A percentile compares a stretch with the other conserved stretches of the same genome.
These are phyloP conservation scores for Globisporangium paddicum DNA, from an alignment of 352 stramenopile species.

Conservation along the genomic window DNA sequence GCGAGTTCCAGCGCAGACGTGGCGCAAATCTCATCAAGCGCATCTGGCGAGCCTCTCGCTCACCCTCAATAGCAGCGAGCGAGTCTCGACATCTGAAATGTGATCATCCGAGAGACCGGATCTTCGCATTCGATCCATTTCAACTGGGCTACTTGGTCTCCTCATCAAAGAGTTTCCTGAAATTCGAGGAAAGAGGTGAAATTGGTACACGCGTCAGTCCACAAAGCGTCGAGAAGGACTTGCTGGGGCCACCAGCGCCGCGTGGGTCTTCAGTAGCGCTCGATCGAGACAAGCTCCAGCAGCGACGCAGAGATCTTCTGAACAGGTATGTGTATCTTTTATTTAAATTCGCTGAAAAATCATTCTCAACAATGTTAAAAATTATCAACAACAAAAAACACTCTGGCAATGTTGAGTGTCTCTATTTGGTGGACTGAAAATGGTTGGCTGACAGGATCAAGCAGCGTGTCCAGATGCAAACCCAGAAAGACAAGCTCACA, in stretches of 20 bases:
- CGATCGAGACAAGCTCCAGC: slow-evolving; percentile 18
- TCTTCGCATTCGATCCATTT: slow-evolving; percentile 37
- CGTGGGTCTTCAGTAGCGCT: background rate
- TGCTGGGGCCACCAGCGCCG: slow-evolving; percentile 5
- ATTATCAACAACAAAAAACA: background rate
- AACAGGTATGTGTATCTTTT: slow-evolving; percentile 21
- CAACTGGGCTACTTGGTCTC: slow-evolving; percentile 4
- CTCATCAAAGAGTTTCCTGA: background rate
- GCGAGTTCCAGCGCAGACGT: slow-evolving; percentile 35
- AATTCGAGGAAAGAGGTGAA: slow-evolving; percentile 8
- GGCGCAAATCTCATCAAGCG: slow-evolving; percentile 39
- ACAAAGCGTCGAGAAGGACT: background rate
- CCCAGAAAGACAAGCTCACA: slow-evolving; percentile 7
- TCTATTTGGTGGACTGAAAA: background rate
- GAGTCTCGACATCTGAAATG: background rate
- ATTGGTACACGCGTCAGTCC: background rate
- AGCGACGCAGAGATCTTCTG: slow-evolving; percentile 21
- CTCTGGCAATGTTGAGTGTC: background rate
- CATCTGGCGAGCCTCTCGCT: slow-evolving; percentile 27
- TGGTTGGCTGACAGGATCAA: slow-evolving; percentile 11
- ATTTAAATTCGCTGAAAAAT: background rate
- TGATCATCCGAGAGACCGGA: slow-evolving; percentile 14
- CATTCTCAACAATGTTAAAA: background rate
- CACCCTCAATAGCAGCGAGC: background rate
- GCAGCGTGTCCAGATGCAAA: background rate